Base-by-base conservation (phyloP, 2,329 filamentous ascomycete species). In the Colletotrichum sp. region DNA sequence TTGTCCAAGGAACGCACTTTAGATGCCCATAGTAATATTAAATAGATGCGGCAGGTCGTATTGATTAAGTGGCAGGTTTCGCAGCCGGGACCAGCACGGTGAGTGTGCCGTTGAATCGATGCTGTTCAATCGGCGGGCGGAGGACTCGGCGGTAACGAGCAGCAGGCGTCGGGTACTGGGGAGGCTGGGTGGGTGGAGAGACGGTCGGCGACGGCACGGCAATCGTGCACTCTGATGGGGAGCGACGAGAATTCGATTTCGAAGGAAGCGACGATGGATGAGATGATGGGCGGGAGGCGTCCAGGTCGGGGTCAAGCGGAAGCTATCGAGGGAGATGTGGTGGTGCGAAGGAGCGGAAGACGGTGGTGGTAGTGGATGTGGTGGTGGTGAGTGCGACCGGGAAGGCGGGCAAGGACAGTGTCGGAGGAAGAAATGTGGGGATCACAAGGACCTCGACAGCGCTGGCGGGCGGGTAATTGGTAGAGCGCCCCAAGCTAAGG, bases 381-480 rank as follows among this genome's bases (percentile, higher is more conserved):
- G 43, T 52, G 43, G 43, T 52, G n/a, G 43, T 73, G 70, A 75
- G 74, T 76, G 70, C 74, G 70, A 76, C 71, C 72, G 60, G 66
- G 55, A 75, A 67, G 74, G 66, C 71, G 74, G 71, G 71, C 72
- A 48, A 76, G 74, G 60, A 75, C 71, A 76, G 74, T 69, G 71
- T 76, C 74, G 74, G 74, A 71, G 71, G 74, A 75, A 75, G 38
- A 76, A 75, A 76, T 75, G 74, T 76, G 74, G 74, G 55, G 70
- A 75, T 75, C 66, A 63, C 65, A 34, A 76, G 73, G 70, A 43
- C 60, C 36, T 76, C 72, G 38, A 76, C 57, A 74, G 74, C 67
- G 57, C 67, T 70, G 67, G 64, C 57, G 70, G 73, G 73, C 74
- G 64, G 74, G 71, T 76, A 76, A 61, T 67, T 66, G 64, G 71